These are phyloP conservation scores for Penicillium taxi DNA, from an alignment of 495 filamentous ascomycete species.

Conservation along the genomic window DNA sequence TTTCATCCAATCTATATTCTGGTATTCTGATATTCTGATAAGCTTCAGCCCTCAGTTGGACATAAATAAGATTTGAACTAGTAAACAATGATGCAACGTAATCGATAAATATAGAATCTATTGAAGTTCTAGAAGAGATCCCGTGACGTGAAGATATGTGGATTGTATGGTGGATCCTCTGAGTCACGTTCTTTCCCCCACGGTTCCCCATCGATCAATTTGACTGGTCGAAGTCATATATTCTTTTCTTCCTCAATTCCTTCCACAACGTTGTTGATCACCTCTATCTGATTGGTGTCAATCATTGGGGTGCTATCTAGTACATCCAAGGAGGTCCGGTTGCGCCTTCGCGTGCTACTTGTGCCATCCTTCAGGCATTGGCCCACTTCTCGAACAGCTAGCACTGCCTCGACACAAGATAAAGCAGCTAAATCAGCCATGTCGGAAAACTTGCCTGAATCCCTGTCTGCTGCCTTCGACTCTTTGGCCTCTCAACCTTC, in stretches of 20 bases:
- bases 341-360: constrained; percentile 11
- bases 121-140: too few relatives aligned
- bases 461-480: constrained; percentile 11
- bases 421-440: constrained; percentile 14
- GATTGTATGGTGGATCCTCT: constrained; percentile 13
- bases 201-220: constrained; percentile 18
- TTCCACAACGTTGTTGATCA: constrained; percentile 20
- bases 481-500: constrained; percentile 9
- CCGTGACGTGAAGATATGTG: too few relatives aligned
- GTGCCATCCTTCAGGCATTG: constrained; percentile 8
- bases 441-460: constrained; percentile 8
- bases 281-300: constrained; percentile 22
- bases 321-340: constrained; percentile 13
- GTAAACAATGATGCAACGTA: too few relatives aligned
- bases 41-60: too few relatives aligned
- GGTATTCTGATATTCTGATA: too few relatives aligned
- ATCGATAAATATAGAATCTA: too few relatives aligned
- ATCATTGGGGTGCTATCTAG: not conserved
- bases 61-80: too few relatives aligned
- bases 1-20: too few relatives aligned
- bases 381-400: too few relatives aligned
- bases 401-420: constrained; percentile 3
- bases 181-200: constrained; percentile 30
- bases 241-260: constrained; percentile 1
- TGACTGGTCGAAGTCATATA: constrained; percentile 27